Evolutionary conservation across 2,329 filamentous ascomycete genomes (phyloP).

Genomic region (Pezizomycotina sp.): DNA sequence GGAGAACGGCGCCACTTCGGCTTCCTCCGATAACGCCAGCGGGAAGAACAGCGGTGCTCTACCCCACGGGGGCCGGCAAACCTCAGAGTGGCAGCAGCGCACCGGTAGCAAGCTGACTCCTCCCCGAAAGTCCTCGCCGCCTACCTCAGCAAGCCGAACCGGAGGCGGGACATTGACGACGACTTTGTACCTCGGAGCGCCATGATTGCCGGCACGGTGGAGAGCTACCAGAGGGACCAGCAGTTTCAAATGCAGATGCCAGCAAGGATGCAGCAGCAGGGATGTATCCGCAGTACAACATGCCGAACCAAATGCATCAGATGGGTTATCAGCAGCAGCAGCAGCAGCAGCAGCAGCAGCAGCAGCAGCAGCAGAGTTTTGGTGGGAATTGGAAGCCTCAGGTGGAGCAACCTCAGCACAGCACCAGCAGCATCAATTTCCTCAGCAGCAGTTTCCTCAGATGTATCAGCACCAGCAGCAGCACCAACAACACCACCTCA

Average conservation of each 20-base stretch:
- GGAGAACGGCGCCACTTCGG: conserved; percentile 9
- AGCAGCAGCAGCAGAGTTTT: conserved; percentile 12
- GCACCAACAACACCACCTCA: conserved; percentile 7
- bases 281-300: conserved; percentile 6
- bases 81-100: conserved; percentile 4
- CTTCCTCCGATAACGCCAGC: conserved; percentile 9
- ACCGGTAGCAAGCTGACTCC: conserved; percentile 15
- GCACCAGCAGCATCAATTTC: conserved; percentile 10
- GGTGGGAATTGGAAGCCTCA: too few species aligned
- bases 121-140: conserved; percentile 17
- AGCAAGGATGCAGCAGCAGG: conserved; percentile 11
- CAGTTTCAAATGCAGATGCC: conserved; percentile 14
- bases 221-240: conserved; percentile 17
- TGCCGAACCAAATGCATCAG: conserved; percentile 13
- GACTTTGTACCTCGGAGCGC: conserved; percentile 19
- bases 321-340: conserved; percentile 9
- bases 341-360: conserved; percentile 9
- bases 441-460: conserved; percentile 10
- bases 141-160: conserved; percentile 10
- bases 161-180: conserved; percentile 14
- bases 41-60: conserved; percentile 16
- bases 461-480: conserved; percentile 4
- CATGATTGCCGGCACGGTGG: conserved; percentile 18
- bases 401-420: too few species aligned
- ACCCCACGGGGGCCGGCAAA: conserved; percentile 12